phyloP scores from a whole-genome alignment of 331 rosid genomes.

The Arachis monticola region DNA sequence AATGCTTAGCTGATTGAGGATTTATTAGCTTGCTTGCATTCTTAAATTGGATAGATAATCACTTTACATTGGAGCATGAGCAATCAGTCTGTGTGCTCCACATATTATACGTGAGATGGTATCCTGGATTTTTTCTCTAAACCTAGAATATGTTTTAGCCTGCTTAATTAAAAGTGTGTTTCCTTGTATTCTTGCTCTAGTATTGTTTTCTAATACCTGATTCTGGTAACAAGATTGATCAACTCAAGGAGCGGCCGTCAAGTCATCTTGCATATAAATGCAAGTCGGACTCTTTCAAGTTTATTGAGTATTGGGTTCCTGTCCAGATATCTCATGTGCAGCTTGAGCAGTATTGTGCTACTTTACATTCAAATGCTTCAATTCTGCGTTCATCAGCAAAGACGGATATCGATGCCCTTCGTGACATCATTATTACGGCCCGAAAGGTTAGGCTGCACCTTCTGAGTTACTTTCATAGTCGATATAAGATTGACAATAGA shows the following conservation, averaged over 20 bases:
- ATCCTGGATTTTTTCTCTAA: constrained; percentile 14
- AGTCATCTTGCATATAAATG: constrained; percentile 55
- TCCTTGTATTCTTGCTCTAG: constrained; percentile 4
- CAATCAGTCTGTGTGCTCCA: background rate
- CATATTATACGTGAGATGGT: constrained; percentile 9
- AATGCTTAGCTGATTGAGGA: constrained; percentile 6
- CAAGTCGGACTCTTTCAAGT: constrained; percentile 59
- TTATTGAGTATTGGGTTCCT: constrained; percentile 96
- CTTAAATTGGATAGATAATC: constrained; percentile 1
- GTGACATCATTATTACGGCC: constrained; percentile 56
- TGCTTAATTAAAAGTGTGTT: background rate
- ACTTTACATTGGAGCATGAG: background rate
- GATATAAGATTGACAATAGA: constrained; percentile 29
- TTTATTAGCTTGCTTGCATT: constrained; percentile 5
- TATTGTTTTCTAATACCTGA: constrained; percentile 26
- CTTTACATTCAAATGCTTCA: constrained; percentile 65
- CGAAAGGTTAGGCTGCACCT: constrained; percentile 72
- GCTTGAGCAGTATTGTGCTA: constrained; percentile 87
- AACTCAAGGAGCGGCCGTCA: constrained; percentile 63
- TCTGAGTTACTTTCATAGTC: constrained; percentile 35
- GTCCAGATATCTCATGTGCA: constrained; percentile 74
- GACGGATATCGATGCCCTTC: constrained; percentile 63
- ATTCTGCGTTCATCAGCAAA: constrained; percentile 61
- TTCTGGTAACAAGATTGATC: constrained; percentile 49
- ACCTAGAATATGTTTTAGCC: constrained; percentile 5